A percentile compares a stretch with the other conserved stretches of the same genome.
Evolutionary conservation across 1,284 basidiomycete genomes (phyloP).

Genomic region (Moniliella sp.): DNA sequence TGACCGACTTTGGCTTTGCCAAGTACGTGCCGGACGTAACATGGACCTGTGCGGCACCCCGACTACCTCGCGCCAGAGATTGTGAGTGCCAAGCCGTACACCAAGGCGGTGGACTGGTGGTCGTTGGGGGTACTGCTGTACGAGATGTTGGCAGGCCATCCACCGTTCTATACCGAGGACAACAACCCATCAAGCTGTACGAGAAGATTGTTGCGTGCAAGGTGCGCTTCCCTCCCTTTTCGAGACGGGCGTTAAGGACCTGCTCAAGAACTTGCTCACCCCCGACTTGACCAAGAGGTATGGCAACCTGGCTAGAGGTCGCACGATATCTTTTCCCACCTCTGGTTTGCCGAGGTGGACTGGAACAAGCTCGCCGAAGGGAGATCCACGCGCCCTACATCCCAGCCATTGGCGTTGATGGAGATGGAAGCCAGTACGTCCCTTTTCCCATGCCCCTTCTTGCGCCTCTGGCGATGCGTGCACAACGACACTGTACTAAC

Average conservation of each 20-base stretch:
- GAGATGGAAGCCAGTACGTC: conserved; percentile 35
- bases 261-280: conserved; percentile 74
- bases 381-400: conserved; percentile 93
- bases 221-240: conserved; percentile 78
- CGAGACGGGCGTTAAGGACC: conserved; percentile 55
- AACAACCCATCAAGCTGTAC: conserved; percentile 55
- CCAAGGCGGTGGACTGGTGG: conserved; percentile 97
- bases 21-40: conserved; percentile 73
- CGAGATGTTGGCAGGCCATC: conserved; percentile 41
- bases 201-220: conserved; percentile 76
- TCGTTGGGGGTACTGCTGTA: conserved; percentile 69
- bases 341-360: conserved; percentile 92
- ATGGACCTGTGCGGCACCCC: conserved; percentile 55
- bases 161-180: conserved; percentile 37
- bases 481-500: no score
- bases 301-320: conserved; percentile 76
- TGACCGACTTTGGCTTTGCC: conserved; percentile 94
- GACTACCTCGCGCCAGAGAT: conserved; percentile 49
- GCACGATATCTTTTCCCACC: conserved; percentile 77
- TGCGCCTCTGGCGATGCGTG: no score
- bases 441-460: no score
- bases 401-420: conserved; percentile 41
- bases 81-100: conserved; percentile 73
- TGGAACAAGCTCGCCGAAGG: conserved; percentile 61
- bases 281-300: conserved; percentile 71